Evolutionary conservation across 805 yeast genomes (phyloP), one percentile per base, ranked within the genome.

Genomic region (Saturnispora quitensis): DNA sequence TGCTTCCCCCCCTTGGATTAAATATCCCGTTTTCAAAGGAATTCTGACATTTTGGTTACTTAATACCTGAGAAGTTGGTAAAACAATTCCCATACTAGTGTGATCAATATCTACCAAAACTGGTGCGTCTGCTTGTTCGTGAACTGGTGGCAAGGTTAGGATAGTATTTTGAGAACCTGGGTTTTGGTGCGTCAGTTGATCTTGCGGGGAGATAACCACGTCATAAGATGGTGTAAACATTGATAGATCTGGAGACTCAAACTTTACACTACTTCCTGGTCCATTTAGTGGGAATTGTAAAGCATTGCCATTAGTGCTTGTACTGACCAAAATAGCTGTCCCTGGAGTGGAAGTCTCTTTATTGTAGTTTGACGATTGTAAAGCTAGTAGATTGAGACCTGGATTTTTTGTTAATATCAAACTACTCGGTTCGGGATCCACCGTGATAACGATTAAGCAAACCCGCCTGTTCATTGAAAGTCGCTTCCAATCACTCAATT

Each of bases 401-500:
- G 58, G 56, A 15, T 54, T 54, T 28, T 62, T 61, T 1, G 68
- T 62, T 31, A 69, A 45, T 10, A 67, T 56, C 45, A 69, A 55
- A 3, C 80, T 81, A 0, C 87, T 79, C 5, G 71, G 64, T 43
- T 75, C 73, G 34, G 77, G 70, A 59, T 79, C 83, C 1, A 83
- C 88, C 9, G 90, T 79, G 8, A 85, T 74, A 12, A 86, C 89
- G 28, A 86, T 78, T 58, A 86, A 66, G 4, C 84, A 80, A 17
- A 86, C 66, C 52, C 73, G 72, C 33, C 72, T 67, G 51, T 76
- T 77, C 44, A 82, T 73, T 12, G 89, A 82, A 27, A 86, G 67
- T 52, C 89, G 68, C 64, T 86, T 82, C 90, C 93, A 84, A 61
- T 84, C 87, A 49, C 84, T 74, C 47, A 86, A 68, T 62, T 86